Percentiles rank a stretch among this genome's conserved stretches.
Conservation (phyloP, 2,329 filamentous ascomycete genomes). For the Macroventuria anomochaeta region DNA sequence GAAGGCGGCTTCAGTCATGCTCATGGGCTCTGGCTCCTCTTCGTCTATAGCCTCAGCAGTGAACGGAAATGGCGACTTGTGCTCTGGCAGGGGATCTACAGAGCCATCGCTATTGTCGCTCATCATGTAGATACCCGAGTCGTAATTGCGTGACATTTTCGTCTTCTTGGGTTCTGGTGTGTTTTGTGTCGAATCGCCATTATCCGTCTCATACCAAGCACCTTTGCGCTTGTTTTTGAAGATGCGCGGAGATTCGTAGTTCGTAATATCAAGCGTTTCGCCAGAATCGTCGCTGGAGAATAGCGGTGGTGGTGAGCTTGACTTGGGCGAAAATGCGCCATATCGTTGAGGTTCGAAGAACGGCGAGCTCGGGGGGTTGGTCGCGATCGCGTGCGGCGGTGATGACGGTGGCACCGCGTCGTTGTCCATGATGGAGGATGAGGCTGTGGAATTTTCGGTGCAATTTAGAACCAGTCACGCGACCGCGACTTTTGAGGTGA, state of each 20-base stretch:
- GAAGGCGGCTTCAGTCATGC: slow-evolving; percentile 19
- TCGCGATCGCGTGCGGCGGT: slow-evolving; percentile 31
- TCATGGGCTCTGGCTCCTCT: slow-evolving; percentile 11
- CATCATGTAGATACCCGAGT: slow-evolving; percentile 43
- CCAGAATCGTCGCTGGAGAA: slow-evolving; percentile 45
- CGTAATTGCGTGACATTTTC: slow-evolving; percentile 39
- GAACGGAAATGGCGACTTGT: slow-evolving; percentile 25
- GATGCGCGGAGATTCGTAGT: slow-evolving; percentile 42
- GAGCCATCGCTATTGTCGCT: slow-evolving; percentile 36
- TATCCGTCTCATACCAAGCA: slow-evolving; percentile 38
- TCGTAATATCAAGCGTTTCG: slow-evolving; percentile 37
- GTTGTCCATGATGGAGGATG: slow-evolving; percentile 27
- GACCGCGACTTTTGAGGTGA: slow-evolving; percentile 2
- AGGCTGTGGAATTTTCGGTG: neutral
- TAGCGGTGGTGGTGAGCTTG: slow-evolving; percentile 40
- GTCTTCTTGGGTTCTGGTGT: slow-evolving; percentile 33
- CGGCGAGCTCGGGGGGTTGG: slow-evolving; percentile 32
- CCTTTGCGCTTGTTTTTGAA: slow-evolving; percentile 44
- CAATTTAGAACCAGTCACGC: neutral
- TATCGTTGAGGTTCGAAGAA: slow-evolving; percentile 29
- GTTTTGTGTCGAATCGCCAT: slow-evolving; percentile 21
- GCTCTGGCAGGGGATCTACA: slow-evolving; percentile 19
- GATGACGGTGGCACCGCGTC: slow-evolving; percentile 33
- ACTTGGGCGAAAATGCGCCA: slow-evolving; percentile 34
- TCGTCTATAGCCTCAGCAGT: slow-evolving; percentile 4